These are phyloP conservation scores for Clavaria fumosa DNA, from an alignment of 768 basidiomycete species.

Conservation along the genomic window DNA sequence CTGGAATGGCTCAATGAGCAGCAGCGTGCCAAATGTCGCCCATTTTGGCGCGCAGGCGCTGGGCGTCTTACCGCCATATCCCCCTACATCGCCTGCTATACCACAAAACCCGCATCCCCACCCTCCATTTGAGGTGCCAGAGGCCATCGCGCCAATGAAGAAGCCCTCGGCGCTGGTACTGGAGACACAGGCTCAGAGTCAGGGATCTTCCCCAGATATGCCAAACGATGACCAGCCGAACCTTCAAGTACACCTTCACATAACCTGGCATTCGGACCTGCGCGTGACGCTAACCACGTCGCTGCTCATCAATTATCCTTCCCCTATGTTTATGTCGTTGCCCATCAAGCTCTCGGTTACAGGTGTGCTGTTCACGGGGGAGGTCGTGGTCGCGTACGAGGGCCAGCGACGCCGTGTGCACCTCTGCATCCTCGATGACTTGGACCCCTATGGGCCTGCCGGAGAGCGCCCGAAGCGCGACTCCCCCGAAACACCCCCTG, in stretches of 20 bases:
- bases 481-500: slow-evolving; percentile 37
- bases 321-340: slow-evolving; percentile 89
- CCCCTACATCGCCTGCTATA: slow-evolving; percentile 10
- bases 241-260: slow-evolving; percentile 76
- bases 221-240: slow-evolving; percentile 52
- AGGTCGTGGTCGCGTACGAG: slow-evolving; percentile 85
- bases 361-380: slow-evolving; percentile 73
- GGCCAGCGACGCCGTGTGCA: slow-evolving; percentile 71
- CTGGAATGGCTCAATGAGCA: slow-evolving; percentile 26
- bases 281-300: slow-evolving; percentile 84
- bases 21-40: slow-evolving; percentile 25
- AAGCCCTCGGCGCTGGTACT: slow-evolving; percentile 1
- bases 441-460: slow-evolving; percentile 72
- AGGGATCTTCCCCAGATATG: slow-evolving; percentile 16
- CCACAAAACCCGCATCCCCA: neutral
- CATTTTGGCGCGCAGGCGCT: slow-evolving; percentile 14
- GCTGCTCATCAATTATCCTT: slow-evolving; percentile 92
- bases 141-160: neutral
- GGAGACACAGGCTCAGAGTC: slow-evolving; percentile 16
- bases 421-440: slow-evolving; percentile 76
- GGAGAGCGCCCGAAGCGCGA: slow-evolving; percentile 34
- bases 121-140: neutral
- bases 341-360: slow-evolving; percentile 91
- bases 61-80: neutral
- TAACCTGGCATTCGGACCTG: slow-evolving; percentile 79